Conservation (phyloP, 805 yeast genomes). For the Candida silvatica region DNA sequence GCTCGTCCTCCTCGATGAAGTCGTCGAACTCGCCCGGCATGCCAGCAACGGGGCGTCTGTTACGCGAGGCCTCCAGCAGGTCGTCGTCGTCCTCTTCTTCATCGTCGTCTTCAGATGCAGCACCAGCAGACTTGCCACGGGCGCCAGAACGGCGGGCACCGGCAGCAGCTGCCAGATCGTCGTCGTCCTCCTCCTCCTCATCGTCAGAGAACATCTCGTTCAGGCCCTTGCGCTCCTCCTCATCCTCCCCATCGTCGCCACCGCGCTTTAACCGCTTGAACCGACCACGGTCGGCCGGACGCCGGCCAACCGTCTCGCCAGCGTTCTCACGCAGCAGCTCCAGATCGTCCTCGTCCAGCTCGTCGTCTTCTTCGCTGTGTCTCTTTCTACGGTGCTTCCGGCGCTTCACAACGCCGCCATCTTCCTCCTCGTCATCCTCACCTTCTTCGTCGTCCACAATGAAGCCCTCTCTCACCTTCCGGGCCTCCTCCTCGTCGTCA, state of each 20-base stretch:
- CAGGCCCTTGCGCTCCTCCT: slow-evolving; percentile 31
- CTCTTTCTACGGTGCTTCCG: slow-evolving; percentile 31
- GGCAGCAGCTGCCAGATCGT: slow-evolving; percentile 20
- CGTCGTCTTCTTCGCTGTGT: slow-evolving; percentile 42
- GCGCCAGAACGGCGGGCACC: slow-evolving; percentile 12
- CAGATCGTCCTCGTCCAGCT: slow-evolving; percentile 89
- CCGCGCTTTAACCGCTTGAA: slow-evolving; percentile 84
- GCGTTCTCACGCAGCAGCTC: slow-evolving; percentile 87
- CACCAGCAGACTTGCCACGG: slow-evolving; percentile 23
- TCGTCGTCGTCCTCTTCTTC: slow-evolving; percentile 24
- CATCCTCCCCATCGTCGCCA: slow-evolving; percentile 30
- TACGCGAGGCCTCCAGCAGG: slow-evolving; percentile 21
- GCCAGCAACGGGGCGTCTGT: slow-evolving; percentile 11
- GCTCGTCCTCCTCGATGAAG: slow-evolving; percentile 95
- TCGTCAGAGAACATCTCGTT: slow-evolving; percentile 68
- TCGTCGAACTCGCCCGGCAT: slow-evolving; percentile 83
- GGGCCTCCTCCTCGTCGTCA: slow-evolving; percentile 85
- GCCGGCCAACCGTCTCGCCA: slow-evolving; percentile 55
- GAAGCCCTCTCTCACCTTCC: slow-evolving; percentile 80
- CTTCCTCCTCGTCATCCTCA: slow-evolving; percentile 27
- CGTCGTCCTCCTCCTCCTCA: slow-evolving; percentile 15
- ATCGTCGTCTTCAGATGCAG: slow-evolving; percentile 26
- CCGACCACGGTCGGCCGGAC: slow-evolving; percentile 31
- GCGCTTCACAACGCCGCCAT: slow-evolving; percentile 26
- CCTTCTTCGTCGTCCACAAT: slow-evolving; percentile 89